Percentiles rank a stretch among this genome's conserved stretches.
These are phyloP conservation scores for Lactarius evosmus DNA, from an alignment of 768 basidiomycete genomes.

Conservation along the genomic window DNA sequence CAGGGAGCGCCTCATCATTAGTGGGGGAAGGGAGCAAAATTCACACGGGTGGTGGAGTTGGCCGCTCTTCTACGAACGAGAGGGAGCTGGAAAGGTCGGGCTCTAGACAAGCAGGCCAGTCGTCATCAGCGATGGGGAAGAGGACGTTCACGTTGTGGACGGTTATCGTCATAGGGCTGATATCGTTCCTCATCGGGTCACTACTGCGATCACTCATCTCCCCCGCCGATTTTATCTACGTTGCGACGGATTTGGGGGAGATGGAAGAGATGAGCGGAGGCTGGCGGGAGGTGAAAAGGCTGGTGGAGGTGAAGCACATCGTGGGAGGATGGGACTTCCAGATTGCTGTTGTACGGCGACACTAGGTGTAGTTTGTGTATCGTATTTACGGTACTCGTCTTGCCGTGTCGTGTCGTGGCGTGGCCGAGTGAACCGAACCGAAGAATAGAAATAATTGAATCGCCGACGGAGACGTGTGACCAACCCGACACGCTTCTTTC, in stretches of 20 bases:
- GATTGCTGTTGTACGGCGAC: constrained; percentile 76
- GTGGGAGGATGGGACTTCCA: constrained; percentile 86
- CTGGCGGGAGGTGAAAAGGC: constrained; percentile 83
- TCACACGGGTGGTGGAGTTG: constrained; percentile 3
- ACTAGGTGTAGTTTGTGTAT: constrained; percentile 36
- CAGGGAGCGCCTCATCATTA: constrained; percentile 23
- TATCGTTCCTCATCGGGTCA: constrained; percentile 90
- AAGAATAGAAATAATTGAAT: constrained; percentile 20
- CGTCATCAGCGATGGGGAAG: constrained; percentile 16
- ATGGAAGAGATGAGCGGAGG: constrained; percentile 50
- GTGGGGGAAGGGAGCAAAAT: constrained; percentile 2
- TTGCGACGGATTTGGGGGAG: constrained; percentile 56
- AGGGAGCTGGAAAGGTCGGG: not conserved
- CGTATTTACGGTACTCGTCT: constrained; percentile 1
- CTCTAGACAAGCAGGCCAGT: constrained; percentile 10
- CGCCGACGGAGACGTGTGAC: constrained; percentile 13
- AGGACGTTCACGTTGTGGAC: constrained; percentile 47
- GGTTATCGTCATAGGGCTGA: constrained; percentile 73
- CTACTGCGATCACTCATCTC: constrained; percentile 83
- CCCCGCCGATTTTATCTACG: constrained; percentile 88
- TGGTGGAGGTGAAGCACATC: constrained; percentile 79
- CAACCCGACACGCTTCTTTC: constrained; percentile 7
- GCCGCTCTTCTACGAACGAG: not conserved
- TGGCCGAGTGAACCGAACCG: constrained; percentile 8
- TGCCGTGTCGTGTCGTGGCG: not conserved